These are phyloP conservation scores for Aspergillus nomiae DNA, from an alignment of 2,329 filamentous ascomycete genomes.

Conservation along the genomic window DNA sequence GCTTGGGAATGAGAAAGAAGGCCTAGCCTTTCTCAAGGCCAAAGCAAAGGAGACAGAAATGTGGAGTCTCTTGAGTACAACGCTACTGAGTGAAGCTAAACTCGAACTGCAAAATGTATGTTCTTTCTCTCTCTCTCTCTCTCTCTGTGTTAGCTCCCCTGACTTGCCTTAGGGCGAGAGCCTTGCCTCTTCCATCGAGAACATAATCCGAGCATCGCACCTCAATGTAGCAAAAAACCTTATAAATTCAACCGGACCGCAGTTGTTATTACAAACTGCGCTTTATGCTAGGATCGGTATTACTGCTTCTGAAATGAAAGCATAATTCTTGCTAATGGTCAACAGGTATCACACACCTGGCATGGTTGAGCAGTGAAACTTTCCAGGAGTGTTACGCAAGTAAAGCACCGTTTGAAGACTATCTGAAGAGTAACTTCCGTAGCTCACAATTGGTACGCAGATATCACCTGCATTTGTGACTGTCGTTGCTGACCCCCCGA, in stretches of 20 bases:
- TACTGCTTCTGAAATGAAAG: slow-evolving; percentile 6
- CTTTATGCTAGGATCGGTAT: slow-evolving; percentile 76
- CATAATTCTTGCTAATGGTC: slow-evolving; percentile 16
- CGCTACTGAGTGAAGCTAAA: slow-evolving; percentile 83
- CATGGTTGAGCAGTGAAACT: slow-evolving; percentile 65
- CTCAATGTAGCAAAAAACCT: slow-evolving; percentile 77
- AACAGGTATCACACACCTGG: slow-evolving; percentile 55
- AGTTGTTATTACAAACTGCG: slow-evolving; percentile 71
- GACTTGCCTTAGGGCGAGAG: slow-evolving; percentile 54
- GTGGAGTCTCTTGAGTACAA: slow-evolving; percentile 81
- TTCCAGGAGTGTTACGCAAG: slow-evolving; percentile 72
- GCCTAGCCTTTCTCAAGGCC: slow-evolving; percentile 76
- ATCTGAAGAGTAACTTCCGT: slow-evolving; percentile 72
- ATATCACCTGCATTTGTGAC: not conserved
- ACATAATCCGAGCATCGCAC: slow-evolving; percentile 79
- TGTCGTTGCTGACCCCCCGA: slow-evolving; percentile 1
- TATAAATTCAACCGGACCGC: slow-evolving; percentile 70
- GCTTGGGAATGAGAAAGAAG: slow-evolving; percentile 77
- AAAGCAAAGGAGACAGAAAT: slow-evolving; percentile 86
- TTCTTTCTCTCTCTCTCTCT: not conserved
- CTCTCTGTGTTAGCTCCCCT: slow-evolving; percentile 12
- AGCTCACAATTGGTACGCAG: slow-evolving; percentile 61
- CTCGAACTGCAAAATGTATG: slow-evolving; percentile 73
- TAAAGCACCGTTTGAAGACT: slow-evolving; percentile 72
- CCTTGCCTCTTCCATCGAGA: slow-evolving; percentile 67